Base-by-base conservation (phyloP, 2,329 filamentous ascomycete genomes). In the Claviceps monticola region DNA sequence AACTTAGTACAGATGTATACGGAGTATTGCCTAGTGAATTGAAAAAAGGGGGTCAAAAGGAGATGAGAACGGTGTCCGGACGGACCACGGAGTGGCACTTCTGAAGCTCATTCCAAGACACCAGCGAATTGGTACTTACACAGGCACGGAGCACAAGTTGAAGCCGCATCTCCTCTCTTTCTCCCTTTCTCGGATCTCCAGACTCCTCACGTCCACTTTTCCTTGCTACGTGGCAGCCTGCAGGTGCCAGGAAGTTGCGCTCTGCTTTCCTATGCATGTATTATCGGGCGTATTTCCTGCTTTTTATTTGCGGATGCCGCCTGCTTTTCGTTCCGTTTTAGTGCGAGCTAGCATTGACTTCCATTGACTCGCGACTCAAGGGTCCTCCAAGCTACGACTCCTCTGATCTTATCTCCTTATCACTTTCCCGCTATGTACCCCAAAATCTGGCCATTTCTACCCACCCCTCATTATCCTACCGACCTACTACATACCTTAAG, bases 401-500 rank as follows among this genome's bases (percentile, higher is more conserved):
- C 14, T 34, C 34, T 29, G 17, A 42, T 13, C 14, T n/a, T 26
- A 38, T 46, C 19, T 41, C 41, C 11, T 26, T 38, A 39, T 45
- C 45, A 44, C 45, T 21, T 37, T 46, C 39, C 46, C 46, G 44
- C 44, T 37, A 19, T 19, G 19, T 19, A 19, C 23, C 43, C 17
- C 34, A 17, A 50, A 43, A 43, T 41, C 41, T 51, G 46, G 36
- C 41, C 39, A 47, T 47, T 11, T 41, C 45, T 51, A 42, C 26
- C 23, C 52, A 41, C n/a, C 44, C n/a, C 46, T 43, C 47, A 43
- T 46, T 51, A 45, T 53, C 48, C 50, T 38, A 46, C 42, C 34
- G 36, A 34, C 29, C 29, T 34, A 29, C 26, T 29, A 29, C 29
- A 8, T 26, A 26, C 26, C 29, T 34, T 49, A n/a, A n/a, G n/a